Percentiles rank a stretch among this genome's conserved stretches.
Conservation (phyloP, 2,329 filamentous ascomycete species). For the Pseudogymnoascus sp. region DNA sequence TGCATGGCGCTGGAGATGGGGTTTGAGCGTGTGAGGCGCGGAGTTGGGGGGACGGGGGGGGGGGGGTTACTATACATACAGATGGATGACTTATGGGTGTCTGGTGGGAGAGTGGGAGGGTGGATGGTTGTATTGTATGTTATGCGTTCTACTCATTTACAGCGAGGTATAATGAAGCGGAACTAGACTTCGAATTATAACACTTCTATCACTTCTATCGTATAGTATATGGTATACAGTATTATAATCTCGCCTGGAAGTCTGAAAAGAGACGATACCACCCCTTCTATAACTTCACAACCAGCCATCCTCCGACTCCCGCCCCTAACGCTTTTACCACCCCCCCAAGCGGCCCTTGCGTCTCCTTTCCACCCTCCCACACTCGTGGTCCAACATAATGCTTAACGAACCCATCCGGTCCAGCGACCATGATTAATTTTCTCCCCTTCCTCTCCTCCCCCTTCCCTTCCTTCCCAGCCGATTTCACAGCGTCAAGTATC, state of each 20-base stretch:
- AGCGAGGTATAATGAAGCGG: not conserved
- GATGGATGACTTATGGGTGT: not conserved
- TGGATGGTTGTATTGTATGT: not conserved
- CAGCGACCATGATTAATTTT: conserved; percentile 71
- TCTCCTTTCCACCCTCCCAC: conserved; percentile 63
- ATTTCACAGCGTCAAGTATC: conserved; percentile 33
- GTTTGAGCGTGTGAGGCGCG: not conserved
- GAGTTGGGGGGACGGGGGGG: not conserved
- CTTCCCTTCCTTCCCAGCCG: conserved; percentile 22
- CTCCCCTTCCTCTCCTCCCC: conserved; percentile 23
- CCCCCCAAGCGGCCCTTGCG: conserved; percentile 67
- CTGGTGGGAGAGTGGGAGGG: not conserved
- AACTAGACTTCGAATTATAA: not conserved
- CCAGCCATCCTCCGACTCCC: conserved; percentile 21
- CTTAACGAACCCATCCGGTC: conserved; percentile 81
- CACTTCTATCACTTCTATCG: conserved; percentile 12
- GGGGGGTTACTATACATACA: not conserved
- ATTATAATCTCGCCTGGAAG: not conserved
- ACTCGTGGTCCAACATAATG: conserved; percentile 70
- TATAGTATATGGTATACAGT: not conserved
- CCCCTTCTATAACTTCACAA: conserved; percentile 28
- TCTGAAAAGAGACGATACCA: too few species aligned
- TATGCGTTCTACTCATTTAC: not conserved
- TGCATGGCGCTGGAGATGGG: not conserved
- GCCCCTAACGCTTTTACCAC: conserved; percentile 45